Conservation (phyloP, 768 basidiomycete genomes). For the Rubroboletus pulcherrimus region DNA sequence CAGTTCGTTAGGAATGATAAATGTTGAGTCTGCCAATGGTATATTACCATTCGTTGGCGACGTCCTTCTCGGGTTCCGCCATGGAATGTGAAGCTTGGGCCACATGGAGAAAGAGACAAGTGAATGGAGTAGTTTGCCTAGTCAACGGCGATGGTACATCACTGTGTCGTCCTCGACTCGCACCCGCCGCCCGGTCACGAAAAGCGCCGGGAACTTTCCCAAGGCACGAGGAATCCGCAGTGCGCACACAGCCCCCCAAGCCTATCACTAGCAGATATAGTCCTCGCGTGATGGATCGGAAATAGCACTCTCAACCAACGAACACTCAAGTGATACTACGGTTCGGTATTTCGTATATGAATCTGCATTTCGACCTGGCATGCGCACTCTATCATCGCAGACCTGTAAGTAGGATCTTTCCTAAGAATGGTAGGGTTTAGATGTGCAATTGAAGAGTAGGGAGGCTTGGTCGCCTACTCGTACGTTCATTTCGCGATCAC, state of each 20-base stretch:
- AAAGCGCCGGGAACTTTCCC: slow-evolving; percentile 1
- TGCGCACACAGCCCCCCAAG: neutral
- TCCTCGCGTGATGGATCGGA: neutral
- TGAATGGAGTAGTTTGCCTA: neutral
- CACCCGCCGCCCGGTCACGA: neutral
- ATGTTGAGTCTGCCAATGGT: neutral
- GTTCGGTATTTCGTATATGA: neutral
- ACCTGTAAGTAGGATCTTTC: neutral
- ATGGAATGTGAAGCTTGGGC: slow-evolving; percentile 4
- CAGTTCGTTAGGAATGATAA: neutral
- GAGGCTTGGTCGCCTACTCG: no score
- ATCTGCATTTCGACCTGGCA: neutral
- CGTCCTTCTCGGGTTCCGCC: slow-evolving; percentile 5
- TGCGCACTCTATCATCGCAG: neutral
- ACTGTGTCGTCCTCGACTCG: neutral
- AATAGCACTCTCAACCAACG: neutral
- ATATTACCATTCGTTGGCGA: slow-evolving; percentile 3
- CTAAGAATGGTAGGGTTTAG: no score
- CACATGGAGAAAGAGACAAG: slow-evolving; percentile 1
- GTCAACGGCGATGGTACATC: neutral
- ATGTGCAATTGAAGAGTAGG: no score
- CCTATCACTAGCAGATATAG: neutral
- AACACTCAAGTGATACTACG: neutral
- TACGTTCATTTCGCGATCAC: neutral
- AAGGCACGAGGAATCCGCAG: neutral